Evolutionary conservation across 108 stramenopile genomes (phyloP).

Genomic region (Chaetoceros tenuissimus): DNA sequence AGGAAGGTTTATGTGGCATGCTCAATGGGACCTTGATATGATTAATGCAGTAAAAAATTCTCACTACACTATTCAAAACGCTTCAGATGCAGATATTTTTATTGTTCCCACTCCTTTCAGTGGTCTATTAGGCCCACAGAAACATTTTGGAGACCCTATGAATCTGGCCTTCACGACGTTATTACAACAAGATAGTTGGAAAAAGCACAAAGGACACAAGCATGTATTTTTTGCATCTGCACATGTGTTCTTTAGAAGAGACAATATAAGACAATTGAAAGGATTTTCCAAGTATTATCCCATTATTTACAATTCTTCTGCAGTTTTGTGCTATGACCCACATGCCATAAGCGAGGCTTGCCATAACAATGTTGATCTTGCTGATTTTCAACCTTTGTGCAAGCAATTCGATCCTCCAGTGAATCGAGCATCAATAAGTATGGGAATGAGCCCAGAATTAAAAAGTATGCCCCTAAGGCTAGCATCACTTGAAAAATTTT

Average conservation of each 20-base stretch:
- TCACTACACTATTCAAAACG: too few species aligned
- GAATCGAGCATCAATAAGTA: not conserved
- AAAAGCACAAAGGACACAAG: too few species aligned
- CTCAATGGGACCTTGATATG: too few species aligned
- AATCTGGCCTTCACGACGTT: not conserved
- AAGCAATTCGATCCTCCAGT: constrained; percentile 1
- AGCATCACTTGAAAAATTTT: constrained; percentile 8
- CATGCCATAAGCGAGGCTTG: too few species aligned
- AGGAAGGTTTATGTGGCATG: too few species aligned
- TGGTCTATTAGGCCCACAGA: not conserved
- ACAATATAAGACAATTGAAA: too few species aligned
- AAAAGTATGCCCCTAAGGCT: not conserved
- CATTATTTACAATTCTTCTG: not conserved
- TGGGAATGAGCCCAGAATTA: not conserved
- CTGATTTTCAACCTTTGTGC: not conserved
- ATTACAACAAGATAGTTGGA: constrained; percentile 10
- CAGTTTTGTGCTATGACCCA: not conserved
- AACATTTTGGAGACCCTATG: constrained; percentile 5
- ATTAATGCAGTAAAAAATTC: too few species aligned
- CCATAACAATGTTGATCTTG: not conserved
- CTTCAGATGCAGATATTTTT: constrained; percentile 18
- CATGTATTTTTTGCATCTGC: too few species aligned
- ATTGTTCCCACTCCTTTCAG: constrained; percentile 24
- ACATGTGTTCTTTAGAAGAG: too few species aligned
- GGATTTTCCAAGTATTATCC: constrained; percentile 1